Conservation (phyloP, 257 asterid genomes). For the Sherardia arvensis region DNA sequence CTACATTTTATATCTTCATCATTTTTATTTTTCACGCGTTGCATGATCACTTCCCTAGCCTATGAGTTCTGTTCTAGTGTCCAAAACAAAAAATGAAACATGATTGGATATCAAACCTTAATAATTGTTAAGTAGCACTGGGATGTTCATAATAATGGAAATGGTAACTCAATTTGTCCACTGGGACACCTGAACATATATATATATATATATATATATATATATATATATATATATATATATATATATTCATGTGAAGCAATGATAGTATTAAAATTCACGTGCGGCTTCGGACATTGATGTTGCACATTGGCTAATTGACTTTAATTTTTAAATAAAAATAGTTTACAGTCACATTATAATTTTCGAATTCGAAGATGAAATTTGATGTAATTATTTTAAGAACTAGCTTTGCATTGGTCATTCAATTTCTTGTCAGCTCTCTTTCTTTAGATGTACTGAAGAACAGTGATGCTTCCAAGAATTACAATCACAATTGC, state of each 20-base stretch:
- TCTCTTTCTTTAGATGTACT: slow-evolving; percentile 33
- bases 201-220: too few relatives aligned
- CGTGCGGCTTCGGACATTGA: too few relatives aligned
- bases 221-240: too few relatives aligned
- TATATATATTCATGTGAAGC: not conserved
- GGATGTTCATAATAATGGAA: not conserved
- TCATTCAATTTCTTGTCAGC: slow-evolving; percentile 26
- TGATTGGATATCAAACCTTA: not conserved
- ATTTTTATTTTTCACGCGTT: too few relatives aligned
- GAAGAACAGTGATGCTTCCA: slow-evolving; percentile 40
- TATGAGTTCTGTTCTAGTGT: not conserved
- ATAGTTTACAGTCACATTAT: too few relatives aligned
- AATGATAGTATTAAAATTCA: too few relatives aligned
- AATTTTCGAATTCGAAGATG: not conserved
- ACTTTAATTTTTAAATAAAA: not conserved
- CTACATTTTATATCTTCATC: too few relatives aligned
- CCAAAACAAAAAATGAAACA: not conserved
- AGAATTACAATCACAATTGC: slow-evolving; percentile 49
- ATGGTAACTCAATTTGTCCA: not conserved
- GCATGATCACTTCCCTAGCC: too few relatives aligned
- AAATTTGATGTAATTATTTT: too few relatives aligned
- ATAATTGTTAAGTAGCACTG: not conserved
- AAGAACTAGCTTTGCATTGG: slow-evolving; percentile 50
- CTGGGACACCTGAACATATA: not conserved
- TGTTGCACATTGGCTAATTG: not conserved